Conservation (phyloP, 805 yeast species). For the Candida silvatica region DNA sequence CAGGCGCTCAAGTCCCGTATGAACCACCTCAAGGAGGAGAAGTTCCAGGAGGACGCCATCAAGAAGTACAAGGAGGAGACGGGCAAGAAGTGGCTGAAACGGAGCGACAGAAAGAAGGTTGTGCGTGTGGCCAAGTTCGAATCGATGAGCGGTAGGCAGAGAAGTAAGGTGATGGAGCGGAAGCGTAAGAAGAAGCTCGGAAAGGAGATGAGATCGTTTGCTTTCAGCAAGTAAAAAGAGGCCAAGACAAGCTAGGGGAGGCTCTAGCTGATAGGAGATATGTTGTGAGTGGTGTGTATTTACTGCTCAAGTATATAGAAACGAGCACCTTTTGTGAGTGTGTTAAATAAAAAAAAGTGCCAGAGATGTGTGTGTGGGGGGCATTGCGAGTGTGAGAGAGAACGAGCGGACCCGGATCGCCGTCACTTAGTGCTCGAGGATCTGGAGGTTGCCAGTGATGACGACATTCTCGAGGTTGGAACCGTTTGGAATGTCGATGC, state of each 20-base stretch:
- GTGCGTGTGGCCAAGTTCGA: slow-evolving; percentile 74
- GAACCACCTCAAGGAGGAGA: slow-evolving; percentile 64
- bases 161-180: slow-evolving; percentile 78
- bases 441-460: slow-evolving; percentile 92
- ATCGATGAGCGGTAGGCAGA: slow-evolving; percentile 57
- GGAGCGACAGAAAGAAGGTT: slow-evolving; percentile 63
- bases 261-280: not conserved
- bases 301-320: too few relatives aligned
- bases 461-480: slow-evolving; percentile 92
- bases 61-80: slow-evolving; percentile 49
- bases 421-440: slow-evolving; percentile 64
- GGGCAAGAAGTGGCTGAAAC: slow-evolving; percentile 52
- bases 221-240: slow-evolving; percentile 9
- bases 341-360: not conserved
- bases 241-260: not conserved
- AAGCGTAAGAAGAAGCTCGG: slow-evolving; percentile 82
- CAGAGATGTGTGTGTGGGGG: not conserved
- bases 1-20: slow-evolving; percentile 61
- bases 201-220: slow-evolving; percentile 55
- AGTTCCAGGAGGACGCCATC: slow-evolving; percentile 61
- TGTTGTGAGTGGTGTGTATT: not conserved
- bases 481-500: slow-evolving; percentile 96
- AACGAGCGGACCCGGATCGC: not conserved
- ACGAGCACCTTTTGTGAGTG: not conserved
- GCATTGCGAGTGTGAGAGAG: not conserved